phyloP scores from a whole-genome alignment of 202 grass and related monocot species.

The Brachypodium distachyon region DNA sequence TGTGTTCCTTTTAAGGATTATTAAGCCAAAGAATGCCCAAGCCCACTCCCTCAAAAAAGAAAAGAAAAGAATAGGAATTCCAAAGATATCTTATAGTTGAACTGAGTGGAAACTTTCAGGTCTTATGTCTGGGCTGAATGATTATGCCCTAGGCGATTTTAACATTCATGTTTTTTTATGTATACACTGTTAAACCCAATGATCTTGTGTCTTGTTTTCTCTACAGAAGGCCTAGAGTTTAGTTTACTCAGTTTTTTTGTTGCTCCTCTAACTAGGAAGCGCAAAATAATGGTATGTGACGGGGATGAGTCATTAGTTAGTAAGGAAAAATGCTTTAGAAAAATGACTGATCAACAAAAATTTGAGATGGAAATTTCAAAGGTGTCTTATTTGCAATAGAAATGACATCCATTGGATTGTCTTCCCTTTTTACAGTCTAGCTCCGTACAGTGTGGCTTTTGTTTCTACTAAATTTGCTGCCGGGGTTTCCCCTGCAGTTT shows the following conservation, averaged over 20 bases:
- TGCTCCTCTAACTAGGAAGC: conserved; percentile 3
- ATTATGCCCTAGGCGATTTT: not conserved
- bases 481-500: too few species aligned
- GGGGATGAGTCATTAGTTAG: not conserved
- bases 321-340: not conserved
- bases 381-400: not conserved
- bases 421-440: too few species aligned
- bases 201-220: not conserved
- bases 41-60: too few species aligned
- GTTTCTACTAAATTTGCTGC: too few species aligned
- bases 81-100: not conserved
- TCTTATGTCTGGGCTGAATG: not conserved
- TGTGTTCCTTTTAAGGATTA: not conserved
- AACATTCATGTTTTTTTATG: not conserved
- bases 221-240: not conserved
- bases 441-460: too few species aligned
- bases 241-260: not conserved
- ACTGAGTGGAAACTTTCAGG: not conserved
- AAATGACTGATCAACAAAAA: conserved; percentile 7
- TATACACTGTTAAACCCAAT: not conserved
- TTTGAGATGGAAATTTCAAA: not conserved
- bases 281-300: not conserved
- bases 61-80: too few species aligned
- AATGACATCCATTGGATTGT: not conserved
- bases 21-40: not conserved